Percentiles rank a stretch among this genome's conserved stretches.
phyloP scores from a whole-genome alignment of 73 alveolate species.

The Tetrahymena borealis region DNA sequence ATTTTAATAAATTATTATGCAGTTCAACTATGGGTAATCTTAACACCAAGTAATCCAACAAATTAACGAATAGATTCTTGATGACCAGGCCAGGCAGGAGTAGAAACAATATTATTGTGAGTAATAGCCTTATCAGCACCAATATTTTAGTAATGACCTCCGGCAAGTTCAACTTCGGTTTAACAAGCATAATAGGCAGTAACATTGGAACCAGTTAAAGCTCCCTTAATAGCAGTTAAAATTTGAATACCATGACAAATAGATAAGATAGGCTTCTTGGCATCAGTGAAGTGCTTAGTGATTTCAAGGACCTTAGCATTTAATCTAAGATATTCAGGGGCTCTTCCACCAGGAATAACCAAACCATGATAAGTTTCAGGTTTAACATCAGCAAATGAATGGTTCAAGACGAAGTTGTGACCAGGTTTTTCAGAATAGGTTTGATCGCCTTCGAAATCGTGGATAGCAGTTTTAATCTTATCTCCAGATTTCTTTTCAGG shows the following conservation, averaged over 20 bases:
- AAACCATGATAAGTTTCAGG: conserved; percentile 74
- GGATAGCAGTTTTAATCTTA: conserved; percentile 84
- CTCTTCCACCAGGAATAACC: conserved; percentile 93
- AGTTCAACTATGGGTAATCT: conserved; percentile 36
- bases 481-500: conserved; percentile 81
- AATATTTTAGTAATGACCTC: conserved; percentile 57
- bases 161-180: conserved; percentile 76
- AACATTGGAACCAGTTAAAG: conserved; percentile 56
- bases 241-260: conserved; percentile 87
- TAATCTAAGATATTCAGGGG: conserved; percentile 89
- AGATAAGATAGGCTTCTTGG: conserved; percentile 85
- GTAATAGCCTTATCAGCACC: conserved; percentile 79
- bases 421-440: conserved; percentile 82
- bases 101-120: conserved; percentile 84
- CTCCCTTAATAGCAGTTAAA: conserved; percentile 73
- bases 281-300: conserved; percentile 62
- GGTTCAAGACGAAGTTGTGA: conserved; percentile 62
- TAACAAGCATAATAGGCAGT: conserved; percentile 79
- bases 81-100: conserved; percentile 87
- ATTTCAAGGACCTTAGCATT: conserved; percentile 66
- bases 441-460: conserved; percentile 77
- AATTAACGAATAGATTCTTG: conserved; percentile 66
- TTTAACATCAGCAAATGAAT: conserved; percentile 67
- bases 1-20: too few relatives aligned
- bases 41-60: conserved; percentile 68